These are phyloP conservation scores for Magnaporthiopsis rhizophila DNA, from an alignment of 2,329 filamentous ascomycete species.

Conservation along the genomic window DNA sequence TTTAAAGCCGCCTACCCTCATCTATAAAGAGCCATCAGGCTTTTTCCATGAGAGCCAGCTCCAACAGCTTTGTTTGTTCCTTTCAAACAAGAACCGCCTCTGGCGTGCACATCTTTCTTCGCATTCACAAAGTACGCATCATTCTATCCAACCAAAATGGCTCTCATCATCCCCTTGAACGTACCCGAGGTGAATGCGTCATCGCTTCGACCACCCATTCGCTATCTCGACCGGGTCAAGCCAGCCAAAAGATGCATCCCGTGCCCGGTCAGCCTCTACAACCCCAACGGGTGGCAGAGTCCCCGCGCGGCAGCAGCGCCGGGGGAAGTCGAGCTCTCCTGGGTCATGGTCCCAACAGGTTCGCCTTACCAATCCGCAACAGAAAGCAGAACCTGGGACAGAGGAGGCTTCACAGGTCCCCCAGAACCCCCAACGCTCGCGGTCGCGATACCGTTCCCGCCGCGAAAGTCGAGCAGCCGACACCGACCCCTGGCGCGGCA, in stretches of 20 bases:
- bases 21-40: background rate
- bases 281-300: background rate
- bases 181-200: background rate
- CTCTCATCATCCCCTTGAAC: background rate
- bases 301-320: too few relatives aligned
- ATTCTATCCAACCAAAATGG: background rate
- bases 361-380: background rate
- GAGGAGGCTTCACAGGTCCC: too few relatives aligned
- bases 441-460: background rate
- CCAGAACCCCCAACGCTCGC: background rate
- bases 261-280: background rate
- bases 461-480: background rate
- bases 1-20: too few relatives aligned
- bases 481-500: background rate
- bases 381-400: background rate
- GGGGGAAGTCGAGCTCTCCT: background rate
- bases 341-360: background rate
- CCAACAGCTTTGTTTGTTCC: too few relatives aligned
- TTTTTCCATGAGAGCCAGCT: background rate
- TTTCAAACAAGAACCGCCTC: too few relatives aligned
- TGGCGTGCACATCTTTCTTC: background rate
- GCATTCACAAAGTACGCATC: too few relatives aligned
- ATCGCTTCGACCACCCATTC: background rate
- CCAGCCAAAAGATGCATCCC: background rate
- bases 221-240: background rate